Conservation (phyloP, 192 early-diverging fungal species). For the Coemansia aciculifera region DNA sequence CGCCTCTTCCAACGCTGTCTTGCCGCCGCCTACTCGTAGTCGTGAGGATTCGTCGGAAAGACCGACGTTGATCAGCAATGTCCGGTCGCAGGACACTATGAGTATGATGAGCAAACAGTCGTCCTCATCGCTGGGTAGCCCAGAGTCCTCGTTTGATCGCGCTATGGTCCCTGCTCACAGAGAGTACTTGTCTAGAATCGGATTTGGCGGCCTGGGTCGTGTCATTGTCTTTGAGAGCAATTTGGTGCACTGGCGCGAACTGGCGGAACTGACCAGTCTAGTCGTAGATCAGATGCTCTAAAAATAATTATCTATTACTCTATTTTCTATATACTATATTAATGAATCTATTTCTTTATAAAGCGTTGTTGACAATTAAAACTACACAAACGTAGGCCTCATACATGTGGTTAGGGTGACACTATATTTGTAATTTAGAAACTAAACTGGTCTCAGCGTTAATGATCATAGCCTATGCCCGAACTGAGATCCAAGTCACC, state of each 20-base stretch:
- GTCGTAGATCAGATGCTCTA: constrained; percentile 56
- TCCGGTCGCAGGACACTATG: constrained; percentile 38
- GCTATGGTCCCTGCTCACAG: constrained; percentile 51
- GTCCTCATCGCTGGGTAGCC: constrained; percentile 33
- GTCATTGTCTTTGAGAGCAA: constrained; percentile 38
- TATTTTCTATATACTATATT: too few relatives aligned
- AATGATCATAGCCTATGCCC: too few relatives aligned
- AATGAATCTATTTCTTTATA: constrained; percentile 9
- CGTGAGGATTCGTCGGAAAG: constrained; percentile 46
- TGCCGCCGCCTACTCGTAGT: constrained; percentile 23
- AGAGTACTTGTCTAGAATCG: constrained; percentile 46
- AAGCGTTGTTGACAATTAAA: too few relatives aligned
- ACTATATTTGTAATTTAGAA: too few relatives aligned
- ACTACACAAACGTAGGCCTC: too few relatives aligned
- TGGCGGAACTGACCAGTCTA: constrained; percentile 54
- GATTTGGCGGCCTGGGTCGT: constrained; percentile 51
- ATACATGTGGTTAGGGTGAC: too few relatives aligned
- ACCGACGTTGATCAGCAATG: constrained; percentile 10
- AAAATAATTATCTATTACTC: constrained; percentile 12
- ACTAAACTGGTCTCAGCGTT: too few relatives aligned
- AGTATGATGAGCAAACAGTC: constrained; percentile 55
- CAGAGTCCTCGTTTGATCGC: constrained; percentile 43
- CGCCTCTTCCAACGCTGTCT: constrained; percentile 21
- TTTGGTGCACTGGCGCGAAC: constrained; percentile 49
- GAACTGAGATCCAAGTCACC: too few relatives aligned